Evolutionary conservation across 75 land plant genomes (phyloP).

Genomic region (Picea glauca): DNA sequence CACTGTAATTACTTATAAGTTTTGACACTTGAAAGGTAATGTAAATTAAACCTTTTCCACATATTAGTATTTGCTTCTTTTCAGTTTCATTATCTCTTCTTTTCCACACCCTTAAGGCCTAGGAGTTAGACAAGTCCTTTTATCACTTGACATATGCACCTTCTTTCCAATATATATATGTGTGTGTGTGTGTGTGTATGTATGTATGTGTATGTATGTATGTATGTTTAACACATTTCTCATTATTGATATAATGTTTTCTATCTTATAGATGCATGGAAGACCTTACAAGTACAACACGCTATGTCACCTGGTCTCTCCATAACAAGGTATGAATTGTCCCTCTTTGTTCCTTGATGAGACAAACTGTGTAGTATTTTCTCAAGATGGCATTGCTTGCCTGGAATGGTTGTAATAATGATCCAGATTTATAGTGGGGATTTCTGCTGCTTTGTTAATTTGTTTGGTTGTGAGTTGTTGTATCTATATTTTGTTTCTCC

Average conservation of each 20-base stretch:
- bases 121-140: not conserved
- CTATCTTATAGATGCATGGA: constrained; percentile 84
- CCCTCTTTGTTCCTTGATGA: not conserved
- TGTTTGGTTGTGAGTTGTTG: not conserved
- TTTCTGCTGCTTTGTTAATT: not conserved
- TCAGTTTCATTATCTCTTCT: not conserved
- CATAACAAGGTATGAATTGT: constrained; percentile 72
- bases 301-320: constrained; percentile 97
- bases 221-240: not conserved
- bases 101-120: not conserved
- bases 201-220: not conserved
- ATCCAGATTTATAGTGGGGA: not conserved
- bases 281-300: constrained; percentile 93
- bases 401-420: not conserved
- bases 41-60: not conserved
- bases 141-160: not conserved
- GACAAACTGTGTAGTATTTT: not conserved
- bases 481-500: not conserved
- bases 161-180: not conserved
- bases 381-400: not conserved
- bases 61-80: not conserved
- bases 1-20: not conserved
- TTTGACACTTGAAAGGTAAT: not conserved
- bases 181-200: not conserved
- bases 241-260: not conserved